A percentile compares a stretch with the other conserved stretches of the same genome.
Conservation (phyloP, 257 asterid species). For the Fraxinus excelsior region DNA sequence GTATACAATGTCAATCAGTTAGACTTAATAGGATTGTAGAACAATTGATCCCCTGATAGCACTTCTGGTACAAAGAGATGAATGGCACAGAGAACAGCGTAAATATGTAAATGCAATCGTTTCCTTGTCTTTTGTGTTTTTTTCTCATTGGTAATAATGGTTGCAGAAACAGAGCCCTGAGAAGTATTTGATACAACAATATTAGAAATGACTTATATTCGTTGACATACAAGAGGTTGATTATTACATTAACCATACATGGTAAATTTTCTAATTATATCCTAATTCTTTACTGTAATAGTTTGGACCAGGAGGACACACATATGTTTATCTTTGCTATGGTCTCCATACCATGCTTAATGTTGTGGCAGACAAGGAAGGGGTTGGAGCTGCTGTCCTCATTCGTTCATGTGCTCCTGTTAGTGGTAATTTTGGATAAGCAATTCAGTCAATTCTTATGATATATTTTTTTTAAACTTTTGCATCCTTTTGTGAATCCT, state of each 20-base stretch:
- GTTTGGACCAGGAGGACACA: constrained; percentile 97
- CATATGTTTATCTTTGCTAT: constrained; percentile 88
- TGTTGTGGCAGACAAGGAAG: constrained; percentile 91
- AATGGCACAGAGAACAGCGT: background rate
- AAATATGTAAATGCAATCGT: background rate
- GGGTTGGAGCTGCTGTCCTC: constrained; percentile 84
- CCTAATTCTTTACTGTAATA: constrained; percentile 23
- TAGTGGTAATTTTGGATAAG: constrained; percentile 45
- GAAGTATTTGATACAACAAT: background rate
- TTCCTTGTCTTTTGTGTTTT: background rate
- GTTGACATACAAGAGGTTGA: constrained; percentile 1
- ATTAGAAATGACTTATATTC: background rate
- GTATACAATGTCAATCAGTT: too few relatives aligned
- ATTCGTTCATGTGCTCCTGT: constrained; percentile 92
- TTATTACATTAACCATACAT: background rate
- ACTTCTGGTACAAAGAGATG: too few relatives aligned
- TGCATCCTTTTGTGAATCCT: background rate
- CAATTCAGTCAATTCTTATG: background rate
- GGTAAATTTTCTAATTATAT: background rate
- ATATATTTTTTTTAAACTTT: background rate
- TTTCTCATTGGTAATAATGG: background rate
- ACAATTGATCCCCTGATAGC: too few relatives aligned
- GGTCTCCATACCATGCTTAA: constrained; percentile 92
- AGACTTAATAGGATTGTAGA: too few relatives aligned
- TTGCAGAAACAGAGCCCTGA: background rate